A percentile compares a stretch with the other conserved stretches of the same genome.
Evolutionary conservation across 257 asterid species (phyloP).

Genomic region (Solanum medicagineum): DNA sequence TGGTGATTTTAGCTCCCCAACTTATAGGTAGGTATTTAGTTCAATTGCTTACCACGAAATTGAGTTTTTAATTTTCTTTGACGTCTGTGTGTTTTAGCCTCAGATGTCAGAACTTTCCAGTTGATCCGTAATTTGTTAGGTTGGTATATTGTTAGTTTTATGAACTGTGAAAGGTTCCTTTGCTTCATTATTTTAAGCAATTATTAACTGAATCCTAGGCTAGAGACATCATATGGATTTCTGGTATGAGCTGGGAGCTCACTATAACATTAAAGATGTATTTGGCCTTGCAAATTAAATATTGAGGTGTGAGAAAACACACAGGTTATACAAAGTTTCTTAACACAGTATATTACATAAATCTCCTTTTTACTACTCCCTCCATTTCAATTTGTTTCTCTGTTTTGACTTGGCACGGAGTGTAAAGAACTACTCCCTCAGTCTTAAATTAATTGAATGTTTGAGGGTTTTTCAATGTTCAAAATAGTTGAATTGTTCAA

Average conservation of each 20-base stretch:
- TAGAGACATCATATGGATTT: not conserved
- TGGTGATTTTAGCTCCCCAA: constrained; percentile 27
- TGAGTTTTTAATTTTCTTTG: not conserved
- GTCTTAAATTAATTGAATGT: no score
- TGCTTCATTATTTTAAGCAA: not conserved
- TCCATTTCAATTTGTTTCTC: not conserved
- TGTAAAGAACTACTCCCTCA: no score
- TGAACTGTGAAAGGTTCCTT: not conserved
- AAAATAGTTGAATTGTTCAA: no score
- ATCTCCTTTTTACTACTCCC: not conserved
- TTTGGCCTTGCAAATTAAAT: not conserved
- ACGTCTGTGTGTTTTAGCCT: not conserved
- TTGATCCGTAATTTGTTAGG: not conserved
- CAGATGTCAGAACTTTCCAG: not conserved
- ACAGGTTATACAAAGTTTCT: not conserved
- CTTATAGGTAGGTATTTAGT: constrained; percentile 14
- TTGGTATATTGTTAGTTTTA: not conserved
- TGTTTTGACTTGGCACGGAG: not conserved
- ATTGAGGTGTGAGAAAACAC: not conserved
- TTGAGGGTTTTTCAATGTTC: no score
- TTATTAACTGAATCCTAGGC: not conserved
- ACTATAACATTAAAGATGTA: not conserved
- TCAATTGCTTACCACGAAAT: not conserved
- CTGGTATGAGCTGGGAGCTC: not conserved
- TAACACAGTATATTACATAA: not conserved